Percentiles rank a stretch among this genome's conserved stretches.
Evolutionary conservation across 2,329 filamentous ascomycete genomes (phyloP).

Genomic region (Acrodontium crateriforme): DNA sequence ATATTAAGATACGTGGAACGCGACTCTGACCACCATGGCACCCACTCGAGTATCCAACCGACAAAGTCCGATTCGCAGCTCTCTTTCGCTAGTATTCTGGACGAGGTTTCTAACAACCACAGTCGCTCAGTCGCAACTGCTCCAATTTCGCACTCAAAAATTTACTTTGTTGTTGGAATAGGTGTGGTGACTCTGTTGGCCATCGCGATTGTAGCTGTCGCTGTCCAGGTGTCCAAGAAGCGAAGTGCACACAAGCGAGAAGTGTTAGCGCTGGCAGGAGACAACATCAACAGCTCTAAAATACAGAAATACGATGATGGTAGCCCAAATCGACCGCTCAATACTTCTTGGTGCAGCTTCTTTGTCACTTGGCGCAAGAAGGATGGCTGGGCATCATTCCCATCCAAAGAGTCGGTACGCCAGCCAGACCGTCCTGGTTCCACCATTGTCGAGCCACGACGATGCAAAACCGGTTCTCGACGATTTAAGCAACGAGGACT

Average conservation of each 20-base stretch:
- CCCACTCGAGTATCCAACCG: too few species aligned
- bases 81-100: conserved; percentile 2
- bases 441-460: too few species aligned
- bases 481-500: conserved; percentile 9
- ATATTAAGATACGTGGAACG: too few species aligned
- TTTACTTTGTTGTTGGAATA: conserved; percentile 15
- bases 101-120: conserved; percentile 2
- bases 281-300: too few species aligned
- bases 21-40: too few species aligned
- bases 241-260: conserved; percentile 13
- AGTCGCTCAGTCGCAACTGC: too few species aligned
- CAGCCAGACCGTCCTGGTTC: conserved; percentile 7
- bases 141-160: conserved; percentile 5
- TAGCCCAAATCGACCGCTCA: conserved; percentile 9
- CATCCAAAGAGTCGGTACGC: conserved; percentile 25
- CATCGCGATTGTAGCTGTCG: conserved; percentile 12
- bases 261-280: too few species aligned
- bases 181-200: conserved; percentile 16
- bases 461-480: conserved; percentile 11
- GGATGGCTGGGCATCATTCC: conserved; percentile 28
- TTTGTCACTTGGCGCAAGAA: conserved; percentile 14
- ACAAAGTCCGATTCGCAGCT: too few species aligned
- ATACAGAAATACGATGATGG: too few species aligned
- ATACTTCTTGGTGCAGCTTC: conserved; percentile 7
- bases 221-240: conserved; percentile 12